phyloP scores from a whole-genome alignment of 352 stramenopile species.

The Phytophthora pini region DNA sequence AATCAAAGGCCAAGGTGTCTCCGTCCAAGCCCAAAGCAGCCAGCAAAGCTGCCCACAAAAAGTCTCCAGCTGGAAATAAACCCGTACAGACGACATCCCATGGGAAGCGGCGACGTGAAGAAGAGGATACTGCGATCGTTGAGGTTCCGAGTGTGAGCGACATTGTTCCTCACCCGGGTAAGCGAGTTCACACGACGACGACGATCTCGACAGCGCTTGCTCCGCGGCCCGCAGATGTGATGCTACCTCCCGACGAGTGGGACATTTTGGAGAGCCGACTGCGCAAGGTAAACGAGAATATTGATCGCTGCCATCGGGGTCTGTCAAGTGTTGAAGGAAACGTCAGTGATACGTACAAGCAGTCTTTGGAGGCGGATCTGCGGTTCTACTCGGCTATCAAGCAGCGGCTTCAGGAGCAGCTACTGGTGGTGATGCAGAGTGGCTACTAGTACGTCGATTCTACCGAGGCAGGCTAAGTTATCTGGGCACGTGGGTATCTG shows the following conservation, averaged over 20 bases:
- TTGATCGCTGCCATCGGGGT: constrained; percentile 64
- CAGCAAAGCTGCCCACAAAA: constrained; percentile 9
- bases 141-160: constrained; percentile 49
- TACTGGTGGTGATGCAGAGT: constrained; percentile 75
- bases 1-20: constrained; percentile 21
- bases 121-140: constrained; percentile 45
- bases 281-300: constrained; percentile 74
- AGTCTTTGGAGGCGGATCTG: constrained; percentile 67
- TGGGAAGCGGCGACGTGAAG: constrained; percentile 47
- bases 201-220: constrained; percentile 58
- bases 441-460: constrained; percentile 47
- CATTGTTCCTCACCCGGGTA: constrained; percentile 54
- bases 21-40: constrained; percentile 9
- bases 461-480: constrained; percentile 32
- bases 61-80: constrained; percentile 4
- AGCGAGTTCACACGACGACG: constrained; percentile 49
- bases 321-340: constrained; percentile 53
- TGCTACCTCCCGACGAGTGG: constrained; percentile 69
- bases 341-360: constrained; percentile 60
- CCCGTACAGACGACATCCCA: constrained; percentile 1
- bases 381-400: constrained; percentile 81
- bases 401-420: constrained; percentile 71
- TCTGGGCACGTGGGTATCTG: constrained; percentile 6
- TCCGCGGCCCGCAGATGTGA: constrained; percentile 39
- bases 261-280: constrained; percentile 68